Percentiles rank a stretch among this genome's conserved stretches.
Evolutionary conservation across 2,329 filamentous ascomycete species (phyloP).

Genomic region (Fusarium zealandicum): DNA sequence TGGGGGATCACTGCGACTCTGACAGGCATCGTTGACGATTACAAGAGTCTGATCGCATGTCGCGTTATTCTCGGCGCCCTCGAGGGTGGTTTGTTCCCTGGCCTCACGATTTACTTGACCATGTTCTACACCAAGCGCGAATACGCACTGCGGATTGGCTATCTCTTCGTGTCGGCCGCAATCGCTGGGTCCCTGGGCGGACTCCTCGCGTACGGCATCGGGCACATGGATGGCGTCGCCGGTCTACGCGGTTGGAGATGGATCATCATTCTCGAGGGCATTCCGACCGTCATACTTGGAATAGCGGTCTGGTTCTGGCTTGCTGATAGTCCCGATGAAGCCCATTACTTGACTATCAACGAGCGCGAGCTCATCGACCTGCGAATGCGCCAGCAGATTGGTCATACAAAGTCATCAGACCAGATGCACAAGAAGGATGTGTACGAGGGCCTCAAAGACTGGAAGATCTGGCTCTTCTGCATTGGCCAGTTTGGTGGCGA

Average conservation of each 20-base stretch:
- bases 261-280: slow-evolving; percentile 64
- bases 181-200: slow-evolving; percentile 40
- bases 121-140: slow-evolving; percentile 41
- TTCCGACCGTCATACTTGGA: slow-evolving; percentile 47
- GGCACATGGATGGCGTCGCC: slow-evolving; percentile 43
- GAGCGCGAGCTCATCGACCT: slow-evolving; percentile 52
- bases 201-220: slow-evolving; percentile 43
- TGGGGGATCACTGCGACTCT: slow-evolving; percentile 58
- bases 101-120: slow-evolving; percentile 41
- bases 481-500: slow-evolving; percentile 67
- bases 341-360: slow-evolving; percentile 61
- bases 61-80: slow-evolving; percentile 55
- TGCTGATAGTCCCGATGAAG: slow-evolving; percentile 51
- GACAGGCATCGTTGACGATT: slow-evolving; percentile 53
- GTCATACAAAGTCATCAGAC: slow-evolving; percentile 40
- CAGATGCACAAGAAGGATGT: slow-evolving; percentile 61
- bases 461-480: slow-evolving; percentile 68
- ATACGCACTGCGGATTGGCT: slow-evolving; percentile 37
- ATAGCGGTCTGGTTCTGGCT: slow-evolving; percentile 42
- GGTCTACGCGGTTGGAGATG: slow-evolving; percentile 55
- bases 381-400: slow-evolving; percentile 42
- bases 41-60: slow-evolving; percentile 46
- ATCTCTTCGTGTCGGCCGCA: slow-evolving; percentile 39
- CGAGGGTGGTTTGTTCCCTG: slow-evolving; percentile 56
- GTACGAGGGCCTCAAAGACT: slow-evolving; percentile 62